phyloP scores from a whole-genome alignment of 495 filamentous ascomycete genomes.

The Aspergillus biplanus region DNA sequence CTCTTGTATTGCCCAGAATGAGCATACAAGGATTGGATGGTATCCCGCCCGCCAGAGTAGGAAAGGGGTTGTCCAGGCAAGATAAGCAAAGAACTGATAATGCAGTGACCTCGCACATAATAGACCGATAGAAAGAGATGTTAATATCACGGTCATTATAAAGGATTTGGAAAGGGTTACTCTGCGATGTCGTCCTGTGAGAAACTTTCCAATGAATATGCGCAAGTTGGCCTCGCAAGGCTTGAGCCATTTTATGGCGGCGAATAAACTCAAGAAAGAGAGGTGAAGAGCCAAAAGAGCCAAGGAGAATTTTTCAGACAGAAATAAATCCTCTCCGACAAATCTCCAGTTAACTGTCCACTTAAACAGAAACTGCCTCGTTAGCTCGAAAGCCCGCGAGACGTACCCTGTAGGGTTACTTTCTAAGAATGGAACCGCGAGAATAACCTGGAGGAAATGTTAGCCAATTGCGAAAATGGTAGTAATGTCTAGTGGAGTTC shows the following conservation, averaged over 20 bases:
- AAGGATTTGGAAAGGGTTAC: conserved; percentile 70
- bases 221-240: conserved; percentile 52
- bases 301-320: conserved; percentile 73
- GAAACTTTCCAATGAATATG: conserved; percentile 53
- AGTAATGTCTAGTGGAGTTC: background rate
- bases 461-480: conserved; percentile 9
- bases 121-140: conserved; percentile 80
- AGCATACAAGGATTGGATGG: conserved; percentile 72
- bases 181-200: conserved; percentile 58
- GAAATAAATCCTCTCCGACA: conserved; percentile 77
- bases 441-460: conserved; percentile 49
- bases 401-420: conserved; percentile 72
- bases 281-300: conserved; percentile 70
- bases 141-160: conserved; percentile 77
- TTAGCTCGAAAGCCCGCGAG: conserved; percentile 83
- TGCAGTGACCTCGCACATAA: conserved; percentile 90
- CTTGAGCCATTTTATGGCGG: conserved; percentile 57
- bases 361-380: conserved; percentile 87
- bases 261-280: conserved; percentile 65
- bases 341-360: conserved; percentile 99
- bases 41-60: conserved; percentile 82
- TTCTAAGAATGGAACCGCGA: conserved; percentile 78
- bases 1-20: conserved; percentile 82
- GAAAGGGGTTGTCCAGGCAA: conserved; percentile 90
- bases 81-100: conserved; percentile 96